These are phyloP conservation scores for Thermomucor indicae-seudaticae DNA, from an alignment of 371 early-diverging fungal genomes.

Conservation along the genomic window DNA sequence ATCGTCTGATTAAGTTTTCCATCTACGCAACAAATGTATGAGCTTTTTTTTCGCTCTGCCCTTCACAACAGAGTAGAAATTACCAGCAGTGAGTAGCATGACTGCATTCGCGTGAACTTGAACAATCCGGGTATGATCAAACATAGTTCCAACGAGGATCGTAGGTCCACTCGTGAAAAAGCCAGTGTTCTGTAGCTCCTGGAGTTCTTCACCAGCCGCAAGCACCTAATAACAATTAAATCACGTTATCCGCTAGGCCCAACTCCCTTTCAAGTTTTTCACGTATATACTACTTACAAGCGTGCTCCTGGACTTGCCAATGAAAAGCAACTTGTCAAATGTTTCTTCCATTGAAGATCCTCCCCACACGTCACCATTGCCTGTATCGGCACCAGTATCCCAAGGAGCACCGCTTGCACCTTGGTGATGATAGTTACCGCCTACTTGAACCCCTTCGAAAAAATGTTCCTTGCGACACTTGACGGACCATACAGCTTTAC, in stretches of 20 bases:
- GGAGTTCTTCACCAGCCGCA: conserved; percentile 79
- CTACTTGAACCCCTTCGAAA: conserved; percentile 43
- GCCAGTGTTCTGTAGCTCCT: conserved; percentile 70
- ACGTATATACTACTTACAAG: too few species aligned
- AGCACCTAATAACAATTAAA: too few species aligned
- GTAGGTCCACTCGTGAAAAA: conserved; percentile 81
- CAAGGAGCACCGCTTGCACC: conserved; percentile 10
- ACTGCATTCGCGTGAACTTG: conserved; percentile 80
- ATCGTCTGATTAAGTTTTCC: conserved; percentile 57
- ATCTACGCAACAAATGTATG: conserved; percentile 23
- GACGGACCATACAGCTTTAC: conserved; percentile 67
- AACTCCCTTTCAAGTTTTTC: too few species aligned
- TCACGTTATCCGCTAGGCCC: too few species aligned
- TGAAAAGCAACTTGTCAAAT: conserved; percentile 65
- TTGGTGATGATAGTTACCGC: conserved; percentile 22
- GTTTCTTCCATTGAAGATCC: conserved; percentile 5
- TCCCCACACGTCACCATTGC: conserved; percentile 10
- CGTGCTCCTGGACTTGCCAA: conserved; percentile 64
- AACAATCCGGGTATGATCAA: conserved; percentile 63
- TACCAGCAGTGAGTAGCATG: conserved; percentile 60
- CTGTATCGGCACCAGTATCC: not conserved
- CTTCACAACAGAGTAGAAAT: conserved; percentile 3
- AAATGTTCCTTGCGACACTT: conserved; percentile 51
- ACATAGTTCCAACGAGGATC: conserved; percentile 62
- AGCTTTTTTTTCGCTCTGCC: not conserved